Evolutionary conservation across 768 basidiomycete genomes (phyloP).

Genomic region (Suillus weaverae): DNA sequence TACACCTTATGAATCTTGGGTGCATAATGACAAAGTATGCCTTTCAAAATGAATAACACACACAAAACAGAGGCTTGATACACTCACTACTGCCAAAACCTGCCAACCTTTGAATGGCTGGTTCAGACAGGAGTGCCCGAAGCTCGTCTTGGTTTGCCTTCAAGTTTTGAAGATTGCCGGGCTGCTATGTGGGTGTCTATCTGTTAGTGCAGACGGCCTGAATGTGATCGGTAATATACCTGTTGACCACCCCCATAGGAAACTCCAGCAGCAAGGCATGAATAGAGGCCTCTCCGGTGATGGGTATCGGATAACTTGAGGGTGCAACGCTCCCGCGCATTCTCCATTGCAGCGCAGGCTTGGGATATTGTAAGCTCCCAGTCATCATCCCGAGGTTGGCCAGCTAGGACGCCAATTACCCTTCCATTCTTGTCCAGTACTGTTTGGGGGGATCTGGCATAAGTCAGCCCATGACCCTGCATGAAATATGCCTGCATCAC

Average conservation of each 20-base stretch:
- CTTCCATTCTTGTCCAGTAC: slow-evolving; percentile 4
- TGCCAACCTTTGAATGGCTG: slow-evolving; percentile 15
- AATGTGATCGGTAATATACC: neutral
- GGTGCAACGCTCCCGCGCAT: neutral
- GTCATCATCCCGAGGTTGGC: slow-evolving; percentile 5
- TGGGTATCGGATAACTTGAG: neutral
- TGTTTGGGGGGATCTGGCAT: neutral
- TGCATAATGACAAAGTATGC: slow-evolving; percentile 20
- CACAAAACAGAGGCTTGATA: neutral
- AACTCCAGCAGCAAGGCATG: slow-evolving; percentile 19
- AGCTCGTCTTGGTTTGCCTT: neutral
- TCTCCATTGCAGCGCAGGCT: neutral
- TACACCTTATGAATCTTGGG: slow-evolving; percentile 24
- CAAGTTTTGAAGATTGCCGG: neutral
- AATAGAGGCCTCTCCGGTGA: slow-evolving; percentile 20
- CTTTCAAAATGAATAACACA: neutral
- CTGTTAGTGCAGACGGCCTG: neutral
- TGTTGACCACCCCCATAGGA: slow-evolving; percentile 32
- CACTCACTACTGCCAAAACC: slow-evolving; percentile 24
- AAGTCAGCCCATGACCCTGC: no score
- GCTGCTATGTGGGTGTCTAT: neutral
- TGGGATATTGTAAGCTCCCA: slow-evolving; percentile 6
- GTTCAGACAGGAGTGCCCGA: slow-evolving; percentile 1
- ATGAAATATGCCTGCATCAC: no score
- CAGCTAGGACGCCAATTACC: slow-evolving; percentile 13